Conservation (phyloP, 257 asterid genomes). For the Solanum microdontum region DNA sequence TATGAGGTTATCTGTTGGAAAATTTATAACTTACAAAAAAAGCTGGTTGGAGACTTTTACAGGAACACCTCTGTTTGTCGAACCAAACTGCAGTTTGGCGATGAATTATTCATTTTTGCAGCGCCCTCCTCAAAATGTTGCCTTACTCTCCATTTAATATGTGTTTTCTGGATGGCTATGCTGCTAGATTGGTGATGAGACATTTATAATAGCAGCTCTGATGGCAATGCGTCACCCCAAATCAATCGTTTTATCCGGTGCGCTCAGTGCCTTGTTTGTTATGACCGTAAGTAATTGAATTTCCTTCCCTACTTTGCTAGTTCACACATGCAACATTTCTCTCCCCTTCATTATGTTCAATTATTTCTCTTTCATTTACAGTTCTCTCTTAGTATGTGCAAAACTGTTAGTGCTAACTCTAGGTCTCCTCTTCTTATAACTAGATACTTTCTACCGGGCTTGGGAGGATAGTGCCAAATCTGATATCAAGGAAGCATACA, state of each 20-base stretch:
- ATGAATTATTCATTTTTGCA: conserved; percentile 1
- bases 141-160: background rate
- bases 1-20: background rate
- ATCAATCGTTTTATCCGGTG: conserved; percentile 87
- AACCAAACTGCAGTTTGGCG: background rate
- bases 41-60: background rate
- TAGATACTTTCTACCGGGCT: conserved; percentile 94
- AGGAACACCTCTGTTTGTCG: background rate
- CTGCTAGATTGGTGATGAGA: conserved; percentile 84
- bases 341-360: background rate
- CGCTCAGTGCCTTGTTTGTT: conserved; percentile 90
- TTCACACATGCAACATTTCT: background rate
- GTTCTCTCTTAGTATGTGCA: background rate
- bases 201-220: conserved; percentile 93
- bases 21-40: background rate
- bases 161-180: conserved; percentile 13
- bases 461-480: conserved; percentile 93
- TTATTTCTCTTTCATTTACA: background rate
- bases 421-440: background rate
- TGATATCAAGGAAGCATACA: conserved; percentile 95
- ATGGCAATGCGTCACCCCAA: conserved; percentile 99
- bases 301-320: background rate
- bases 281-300: conserved; percentile 71
- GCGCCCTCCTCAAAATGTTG: background rate
- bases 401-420: conserved; percentile 3